Base-by-base conservation (phyloP, 441 rosid species). In the Gossypium davidsonii region DNA sequence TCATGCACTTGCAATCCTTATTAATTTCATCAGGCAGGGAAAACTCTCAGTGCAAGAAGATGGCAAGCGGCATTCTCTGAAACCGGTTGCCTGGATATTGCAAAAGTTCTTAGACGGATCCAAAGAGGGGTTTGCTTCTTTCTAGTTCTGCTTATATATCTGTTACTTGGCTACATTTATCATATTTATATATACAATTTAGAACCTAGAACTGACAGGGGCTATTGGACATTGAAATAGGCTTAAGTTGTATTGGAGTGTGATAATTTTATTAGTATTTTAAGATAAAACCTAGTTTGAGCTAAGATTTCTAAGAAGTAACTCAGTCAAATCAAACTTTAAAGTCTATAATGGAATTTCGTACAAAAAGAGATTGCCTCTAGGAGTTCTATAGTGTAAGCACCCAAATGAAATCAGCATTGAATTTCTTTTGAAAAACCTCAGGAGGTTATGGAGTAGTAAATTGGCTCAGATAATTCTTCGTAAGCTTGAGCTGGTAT, bases 41-140 rank as follows among this genome's bases (percentile, higher is more conserved):
- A 89, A 80, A 94, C 98, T 57, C 90, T 92, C 20, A 90, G 99
- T 72, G 84, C 85, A 67, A 89, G 98, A 83, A 90, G 89, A 74
- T 94, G 99, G 96, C 91, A 91, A 65, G 86, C 93, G 21, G 90
- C 93, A 2, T 92, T 94, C 76, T 87, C 96, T 17, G 83, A 81
- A 80, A 90, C 91, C 74, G 99, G 98, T 14, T 90, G 80, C 73
- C 79, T 95, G 86, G 96, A 95, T 70, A 89, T 95, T 69, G 94
- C 87, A 7, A 86, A 77, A 82, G 96, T 93, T 66, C 98, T 95
- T 52, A 80, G 87, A 34, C 85, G 99, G 73, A 93, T 95, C 74
- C 98, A 95, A 75, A 84, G 92, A 37, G 99, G 98, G 81, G 99
- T 95, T 77, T 49, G 81, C 26, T 57, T 55, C 39, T 55, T 73